These are phyloP conservation scores for Byssothecium circinans DNA, from an alignment of 2,329 filamentous ascomycete genomes.

Conservation along the genomic window DNA sequence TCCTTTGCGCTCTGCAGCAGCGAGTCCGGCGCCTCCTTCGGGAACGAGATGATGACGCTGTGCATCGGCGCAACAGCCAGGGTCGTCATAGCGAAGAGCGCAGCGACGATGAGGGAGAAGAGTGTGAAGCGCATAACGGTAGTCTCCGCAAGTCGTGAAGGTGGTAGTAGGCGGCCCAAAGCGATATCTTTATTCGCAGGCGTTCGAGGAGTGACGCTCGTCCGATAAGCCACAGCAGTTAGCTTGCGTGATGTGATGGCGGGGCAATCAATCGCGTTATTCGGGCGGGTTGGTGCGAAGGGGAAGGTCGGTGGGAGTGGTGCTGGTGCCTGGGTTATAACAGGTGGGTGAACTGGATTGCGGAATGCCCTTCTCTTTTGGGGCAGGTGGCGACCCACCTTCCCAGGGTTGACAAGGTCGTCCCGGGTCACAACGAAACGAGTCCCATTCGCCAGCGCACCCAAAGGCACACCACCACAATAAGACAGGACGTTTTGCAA, in stretches of 20 bases:
- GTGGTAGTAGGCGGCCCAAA: too few species aligned
- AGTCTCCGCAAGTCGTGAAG: not conserved
- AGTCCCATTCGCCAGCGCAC: not conserved
- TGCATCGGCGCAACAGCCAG: slow-evolving; percentile 59
- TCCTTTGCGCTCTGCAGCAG: slow-evolving; percentile 72
- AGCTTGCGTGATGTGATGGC: not conserved
- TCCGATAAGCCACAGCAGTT: too few species aligned
- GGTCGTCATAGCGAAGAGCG: slow-evolving; percentile 60
- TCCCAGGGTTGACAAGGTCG: too few species aligned
- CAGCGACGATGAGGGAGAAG: slow-evolving; percentile 58
- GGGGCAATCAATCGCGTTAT: too few species aligned
- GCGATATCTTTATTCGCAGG: too few species aligned
- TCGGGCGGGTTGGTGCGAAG: not conserved
- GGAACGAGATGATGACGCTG: slow-evolving; percentile 77
- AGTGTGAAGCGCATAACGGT: slow-evolving; percentile 66
- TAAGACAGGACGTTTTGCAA: too few species aligned
- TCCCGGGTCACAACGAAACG: too few species aligned
- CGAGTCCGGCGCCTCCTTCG: slow-evolving; percentile 66
- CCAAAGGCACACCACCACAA: too few species aligned
- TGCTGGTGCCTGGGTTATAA: too few species aligned
- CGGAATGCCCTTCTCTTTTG: too few species aligned
- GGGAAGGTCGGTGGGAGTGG: not conserved
- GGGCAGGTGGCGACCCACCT: slow-evolving; percentile 1
- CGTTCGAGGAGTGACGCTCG: too few species aligned
- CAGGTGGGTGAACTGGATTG: too few species aligned